Evolutionary conservation across 23 red algal species (phyloP).

Genomic region (Pyropia haitanensis): DNA sequence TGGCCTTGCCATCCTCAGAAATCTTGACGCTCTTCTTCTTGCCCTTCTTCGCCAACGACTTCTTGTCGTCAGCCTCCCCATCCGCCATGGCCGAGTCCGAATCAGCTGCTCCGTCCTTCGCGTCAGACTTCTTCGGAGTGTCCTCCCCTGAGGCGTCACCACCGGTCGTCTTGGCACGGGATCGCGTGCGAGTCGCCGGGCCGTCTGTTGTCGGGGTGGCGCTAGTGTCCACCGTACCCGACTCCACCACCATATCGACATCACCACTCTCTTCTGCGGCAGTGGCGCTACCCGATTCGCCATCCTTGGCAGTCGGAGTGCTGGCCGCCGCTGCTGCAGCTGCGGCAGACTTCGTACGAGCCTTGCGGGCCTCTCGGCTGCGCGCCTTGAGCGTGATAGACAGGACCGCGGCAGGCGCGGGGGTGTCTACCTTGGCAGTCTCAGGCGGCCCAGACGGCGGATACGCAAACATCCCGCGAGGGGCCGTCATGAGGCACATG

Average conservation of each 20-base stretch:
- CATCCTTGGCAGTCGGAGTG: too few species aligned
- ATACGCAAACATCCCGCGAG: conserved; percentile 64
- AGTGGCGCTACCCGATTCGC: too few species aligned
- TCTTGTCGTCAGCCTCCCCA: conserved; percentile 9
- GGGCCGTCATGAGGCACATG: not conserved
- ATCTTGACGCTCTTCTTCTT: conserved; percentile 9
- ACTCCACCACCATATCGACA: too few species aligned
- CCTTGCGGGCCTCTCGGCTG: conserved; percentile 37
- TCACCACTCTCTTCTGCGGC: too few species aligned
- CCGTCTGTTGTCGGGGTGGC: too few species aligned
- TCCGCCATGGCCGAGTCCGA: conserved; percentile 14
- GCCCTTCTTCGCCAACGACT: conserved; percentile 29
- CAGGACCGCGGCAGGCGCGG: conserved; percentile 58
- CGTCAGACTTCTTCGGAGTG: conserved; percentile 7
- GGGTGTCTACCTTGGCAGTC: conserved; percentile 52
- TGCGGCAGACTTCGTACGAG: conserved; percentile 4
- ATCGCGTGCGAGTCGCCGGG: too few species aligned
- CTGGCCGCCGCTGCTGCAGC: not conserved
- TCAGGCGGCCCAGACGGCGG: conserved; percentile 45
- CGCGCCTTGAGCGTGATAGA: conserved; percentile 49
- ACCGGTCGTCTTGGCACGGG: conserved; percentile 8
- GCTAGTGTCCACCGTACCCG: too few species aligned
- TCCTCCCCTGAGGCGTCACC: not conserved
- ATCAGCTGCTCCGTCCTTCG: conserved; percentile 8
- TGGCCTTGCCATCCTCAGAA: not conserved